phyloP scores from a whole-genome alignment of 2,329 filamentous ascomycete species.

The Fusarium nurragi region DNA sequence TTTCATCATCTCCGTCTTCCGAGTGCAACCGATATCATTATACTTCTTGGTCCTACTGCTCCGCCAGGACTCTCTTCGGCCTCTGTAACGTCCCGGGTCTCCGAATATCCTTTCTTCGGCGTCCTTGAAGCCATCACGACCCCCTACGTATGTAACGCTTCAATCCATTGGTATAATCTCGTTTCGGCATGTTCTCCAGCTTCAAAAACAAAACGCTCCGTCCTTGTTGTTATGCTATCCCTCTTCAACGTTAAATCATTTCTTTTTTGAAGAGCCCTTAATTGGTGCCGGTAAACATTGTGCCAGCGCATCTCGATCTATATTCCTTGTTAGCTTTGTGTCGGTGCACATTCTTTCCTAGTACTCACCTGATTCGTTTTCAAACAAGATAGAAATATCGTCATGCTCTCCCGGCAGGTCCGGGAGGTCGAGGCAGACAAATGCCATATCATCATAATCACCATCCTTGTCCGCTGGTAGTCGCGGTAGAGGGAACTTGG shows the following conservation, averaged over 20 bases:
- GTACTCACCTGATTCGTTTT: conserved; percentile 76
- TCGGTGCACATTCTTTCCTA: neutral
- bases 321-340: conserved; percentile 33
- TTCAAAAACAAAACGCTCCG: conserved; percentile 1
- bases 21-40: neutral
- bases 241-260: conserved; percentile 36
- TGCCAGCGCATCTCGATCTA: conserved; percentile 65
- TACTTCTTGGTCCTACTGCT: conserved; percentile 1
- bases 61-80: conserved; percentile 19
- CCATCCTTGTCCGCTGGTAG: conserved; percentile 61
- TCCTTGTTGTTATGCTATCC: conserved; percentile 13
- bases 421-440: conserved; percentile 85
- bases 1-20: conserved; percentile 3
- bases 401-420: conserved; percentile 94
- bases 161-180: conserved; percentile 30
- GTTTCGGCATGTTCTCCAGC: conserved; percentile 12
- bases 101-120: conserved; percentile 6
- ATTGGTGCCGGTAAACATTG: conserved; percentile 65
- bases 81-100: conserved; percentile 12
- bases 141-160: conserved; percentile 5
- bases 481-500: conserved; percentile 86
- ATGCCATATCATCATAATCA: conserved; percentile 70
- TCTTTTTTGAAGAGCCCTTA: conserved; percentile 56
- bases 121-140: conserved; percentile 1
- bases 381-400: conserved; percentile 87